A percentile compares a stretch with the other conserved stretches of the same genome.
Evolutionary conservation across 2,329 filamentous ascomycete genomes (phyloP).

Genomic region (Penicillium hesseltinei): DNA sequence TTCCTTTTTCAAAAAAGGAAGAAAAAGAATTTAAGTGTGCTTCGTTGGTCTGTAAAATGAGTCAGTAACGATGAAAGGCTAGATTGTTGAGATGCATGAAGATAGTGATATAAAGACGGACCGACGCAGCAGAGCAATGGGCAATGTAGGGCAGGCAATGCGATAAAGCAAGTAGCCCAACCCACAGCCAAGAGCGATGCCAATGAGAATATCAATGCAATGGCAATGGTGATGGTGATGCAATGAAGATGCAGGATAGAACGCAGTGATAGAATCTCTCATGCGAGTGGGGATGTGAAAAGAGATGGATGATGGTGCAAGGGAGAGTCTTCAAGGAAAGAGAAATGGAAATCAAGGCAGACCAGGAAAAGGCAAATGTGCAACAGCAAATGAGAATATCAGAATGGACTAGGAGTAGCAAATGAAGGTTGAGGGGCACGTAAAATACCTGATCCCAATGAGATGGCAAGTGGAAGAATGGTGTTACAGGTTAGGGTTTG

Average conservation of each 20-base stretch:
- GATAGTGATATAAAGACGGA: neutral
- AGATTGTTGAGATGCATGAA: neutral
- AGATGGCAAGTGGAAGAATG: neutral
- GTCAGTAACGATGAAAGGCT: neutral
- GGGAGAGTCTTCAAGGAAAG: neutral
- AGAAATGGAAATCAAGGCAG: neutral
- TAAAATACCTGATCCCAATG: neutral
- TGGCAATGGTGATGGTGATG: neutral
- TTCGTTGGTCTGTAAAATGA: neutral
- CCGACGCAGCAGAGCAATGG: neutral
- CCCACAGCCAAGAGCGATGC: neutral
- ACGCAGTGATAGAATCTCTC: neutral
- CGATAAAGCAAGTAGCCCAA: neutral
- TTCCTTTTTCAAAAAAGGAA: neutral
- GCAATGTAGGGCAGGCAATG: neutral
- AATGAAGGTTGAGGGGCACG: neutral
- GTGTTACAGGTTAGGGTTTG: neutral
- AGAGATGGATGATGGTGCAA: neutral
- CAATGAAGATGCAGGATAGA: neutral
- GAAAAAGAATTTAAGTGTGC: neutral
- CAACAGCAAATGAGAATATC: neutral
- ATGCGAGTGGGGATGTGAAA: neutral
- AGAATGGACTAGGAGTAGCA: neutral
- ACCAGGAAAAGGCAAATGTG: neutral
- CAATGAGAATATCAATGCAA: neutral